Percentiles rank a stretch among this genome's conserved stretches.
Conservation (phyloP, 768 basidiomycete species). For the Pluteus cervinus region DNA sequence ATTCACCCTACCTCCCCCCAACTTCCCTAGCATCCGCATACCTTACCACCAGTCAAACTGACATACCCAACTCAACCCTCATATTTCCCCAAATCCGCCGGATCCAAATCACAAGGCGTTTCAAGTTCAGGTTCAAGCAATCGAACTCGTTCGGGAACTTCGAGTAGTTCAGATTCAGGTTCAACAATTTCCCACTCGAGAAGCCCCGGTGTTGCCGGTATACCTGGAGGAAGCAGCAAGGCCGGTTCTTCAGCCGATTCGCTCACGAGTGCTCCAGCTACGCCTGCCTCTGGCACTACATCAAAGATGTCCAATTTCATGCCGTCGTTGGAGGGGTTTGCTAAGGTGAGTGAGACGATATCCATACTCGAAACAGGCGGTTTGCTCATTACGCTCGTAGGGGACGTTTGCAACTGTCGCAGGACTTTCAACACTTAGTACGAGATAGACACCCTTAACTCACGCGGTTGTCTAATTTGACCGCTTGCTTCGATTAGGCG, state of each 20-base stretch:
- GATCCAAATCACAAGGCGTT: neutral
- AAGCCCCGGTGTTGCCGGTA: neutral
- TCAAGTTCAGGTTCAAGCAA: neutral
- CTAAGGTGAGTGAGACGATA: slow-evolving; percentile 31
- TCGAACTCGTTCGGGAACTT: neutral
- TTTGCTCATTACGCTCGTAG: slow-evolving; percentile 20
- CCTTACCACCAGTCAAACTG: no score
- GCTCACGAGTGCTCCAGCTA: neutral
- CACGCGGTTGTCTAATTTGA: slow-evolving; percentile 6
- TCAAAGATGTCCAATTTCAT: slow-evolving; percentile 27
- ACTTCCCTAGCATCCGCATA: no score
- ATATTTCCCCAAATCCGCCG: no score
- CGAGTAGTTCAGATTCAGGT: neutral
- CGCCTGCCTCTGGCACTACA: neutral
- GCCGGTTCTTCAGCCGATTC: neutral
- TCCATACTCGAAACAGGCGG: neutral
- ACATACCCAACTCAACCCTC: no score
- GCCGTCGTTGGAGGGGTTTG: slow-evolving; percentile 41
- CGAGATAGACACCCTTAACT: slow-evolving; percentile 9
- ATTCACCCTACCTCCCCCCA: no score
- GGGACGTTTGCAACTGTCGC: slow-evolving; percentile 52
- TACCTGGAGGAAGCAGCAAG: neutral
- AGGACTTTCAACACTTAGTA: slow-evolving; percentile 52
- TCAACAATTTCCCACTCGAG: no score
- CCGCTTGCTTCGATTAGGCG: slow-evolving; percentile 33